A percentile compares a stretch with the other conserved stretches of the same genome.
Conservation (phyloP, 2,329 filamentous ascomycete species). For the Cadophora luteo-olivacea region DNA sequence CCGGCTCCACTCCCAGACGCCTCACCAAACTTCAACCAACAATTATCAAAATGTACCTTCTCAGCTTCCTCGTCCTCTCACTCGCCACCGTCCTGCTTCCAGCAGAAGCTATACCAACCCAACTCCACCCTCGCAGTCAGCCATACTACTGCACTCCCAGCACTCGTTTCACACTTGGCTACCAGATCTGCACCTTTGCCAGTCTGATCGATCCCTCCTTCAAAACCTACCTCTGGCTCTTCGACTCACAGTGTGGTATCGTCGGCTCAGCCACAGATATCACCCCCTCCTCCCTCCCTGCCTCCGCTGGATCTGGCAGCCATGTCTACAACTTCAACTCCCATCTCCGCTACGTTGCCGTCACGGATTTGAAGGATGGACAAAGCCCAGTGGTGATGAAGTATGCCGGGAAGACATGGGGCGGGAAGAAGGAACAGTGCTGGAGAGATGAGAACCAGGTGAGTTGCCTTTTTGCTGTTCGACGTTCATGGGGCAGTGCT, state of each 20-base stretch:
- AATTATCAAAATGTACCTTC: not conserved
- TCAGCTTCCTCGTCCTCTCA: not conserved
- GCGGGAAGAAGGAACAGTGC: slow-evolving; percentile 4
- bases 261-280: not conserved
- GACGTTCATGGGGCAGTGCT: not conserved
- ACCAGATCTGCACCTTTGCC: slow-evolving; percentile 12
- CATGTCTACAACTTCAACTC: slow-evolving; percentile 1
- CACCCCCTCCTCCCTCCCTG: not conserved
- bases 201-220: not conserved
- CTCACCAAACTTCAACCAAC: not conserved
- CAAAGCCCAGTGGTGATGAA: slow-evolving; percentile 11
- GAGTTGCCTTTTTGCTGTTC: not conserved
- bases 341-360: slow-evolving; percentile 1
- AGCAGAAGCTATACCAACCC: not conserved
- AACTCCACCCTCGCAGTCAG: not conserved
- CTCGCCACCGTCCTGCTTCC: not conserved
- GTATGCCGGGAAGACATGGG: slow-evolving; percentile 11
- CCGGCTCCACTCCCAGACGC: not conserved
- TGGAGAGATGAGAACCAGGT: slow-evolving; percentile 1
- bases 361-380: slow-evolving; percentile 11
- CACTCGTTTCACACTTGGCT: slow-evolving; percentile 3
- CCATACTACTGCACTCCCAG: slow-evolving; percentile 12
- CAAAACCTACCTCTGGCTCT: slow-evolving; percentile 6
- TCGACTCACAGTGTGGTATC: slow-evolving; percentile 9
- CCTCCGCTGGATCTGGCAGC: not conserved